phyloP scores from a whole-genome alignment of 2,329 filamentous ascomycete genomes.

The Neobulgaria alba region DNA sequence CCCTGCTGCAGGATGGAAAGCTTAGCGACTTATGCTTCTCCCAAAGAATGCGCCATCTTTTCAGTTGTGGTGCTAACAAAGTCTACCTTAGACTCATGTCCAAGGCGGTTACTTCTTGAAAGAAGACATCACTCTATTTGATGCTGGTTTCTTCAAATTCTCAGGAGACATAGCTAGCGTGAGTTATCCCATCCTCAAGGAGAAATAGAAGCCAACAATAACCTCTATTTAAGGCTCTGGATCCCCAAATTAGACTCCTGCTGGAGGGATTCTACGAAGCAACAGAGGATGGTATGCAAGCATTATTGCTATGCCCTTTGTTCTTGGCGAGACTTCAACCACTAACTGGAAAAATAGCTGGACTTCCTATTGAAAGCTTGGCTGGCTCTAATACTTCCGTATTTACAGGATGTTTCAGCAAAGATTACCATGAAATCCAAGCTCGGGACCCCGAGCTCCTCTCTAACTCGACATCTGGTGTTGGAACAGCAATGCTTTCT shows the following conservation, averaged over 20 bases:
- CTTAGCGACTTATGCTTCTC: too few relatives aligned
- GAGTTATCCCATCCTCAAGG: too few relatives aligned
- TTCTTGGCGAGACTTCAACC: too few relatives aligned
- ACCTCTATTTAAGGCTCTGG: too few relatives aligned
- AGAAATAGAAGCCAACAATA: too few relatives aligned
- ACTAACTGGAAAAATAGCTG: too few relatives aligned
- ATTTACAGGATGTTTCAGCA: not conserved
- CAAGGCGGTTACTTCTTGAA: not conserved
- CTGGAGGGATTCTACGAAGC: constrained; percentile 24
- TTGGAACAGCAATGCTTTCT: not conserved
- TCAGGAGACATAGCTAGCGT: too few relatives aligned
- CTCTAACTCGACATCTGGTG: constrained; percentile 19
- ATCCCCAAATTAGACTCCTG: constrained; percentile 26
- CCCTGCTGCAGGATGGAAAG: too few relatives aligned
- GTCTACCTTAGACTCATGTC: not conserved
- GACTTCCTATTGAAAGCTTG: not conserved
- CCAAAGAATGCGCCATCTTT: too few relatives aligned
- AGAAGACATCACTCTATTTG: not conserved
- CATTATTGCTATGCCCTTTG: too few relatives aligned
- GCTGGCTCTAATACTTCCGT: not conserved
- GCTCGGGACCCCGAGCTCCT: not conserved
- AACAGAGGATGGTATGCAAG: constrained; percentile 18
- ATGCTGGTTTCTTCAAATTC: not conserved
- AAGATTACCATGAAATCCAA: not conserved
- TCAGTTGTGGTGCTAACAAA: too few relatives aligned